Base-by-base conservation (phyloP, 768 basidiomycete genomes). In the Termitomyces sp. region DNA sequence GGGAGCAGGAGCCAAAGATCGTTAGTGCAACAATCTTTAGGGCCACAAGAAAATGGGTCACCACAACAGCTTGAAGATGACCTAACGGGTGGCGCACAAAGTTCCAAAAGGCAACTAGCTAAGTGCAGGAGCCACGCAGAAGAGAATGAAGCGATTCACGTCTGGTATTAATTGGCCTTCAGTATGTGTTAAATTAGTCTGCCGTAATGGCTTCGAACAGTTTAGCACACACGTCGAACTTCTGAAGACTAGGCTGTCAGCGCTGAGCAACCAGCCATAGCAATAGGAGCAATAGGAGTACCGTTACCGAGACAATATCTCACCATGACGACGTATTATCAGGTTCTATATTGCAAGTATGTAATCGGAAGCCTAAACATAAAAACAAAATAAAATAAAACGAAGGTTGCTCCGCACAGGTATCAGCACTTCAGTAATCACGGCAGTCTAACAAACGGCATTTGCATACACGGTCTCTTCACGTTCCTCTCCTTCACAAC, bases 401-500 rank as follows among this genome's bases (percentile, higher is more conserved):
- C 23, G 27, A 25, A 12, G 14, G 41, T 42, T 44, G 14, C 5
- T 44, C 43, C 23, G 6, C 16, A 5, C 44, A 45, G 44, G 27
- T 45, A 17, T 27, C 25, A n/a, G 25, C 6, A 29, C 17, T 29
- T 45, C 27, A 32, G 3, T 49, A 19, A 19, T 51, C 25, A 51
- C 11, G 87, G 88, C 66, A 88, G 86, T 14, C 52, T 53, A 4
- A 89, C 82, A 74, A 82, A 82, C 3, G 69, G 73, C 65, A 82
- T 65, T 61, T 83, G 79, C 75, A 90, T 78, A 69, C 83, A 85
- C 74, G 83, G 83, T 56, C 72, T 77, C 74, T 91, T 93, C 45
- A 95, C 83, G 50, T 79, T 79, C 66, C 90, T 78, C 66, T 87
- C 84, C 63, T 68, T 75, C 19, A 85, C 89, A 8, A 92, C 79